Percentiles rank a stretch among this genome's conserved stretches.
Conservation (phyloP, 2,329 filamentous ascomycete species). For the Aspergillus fumigatus region DNA sequence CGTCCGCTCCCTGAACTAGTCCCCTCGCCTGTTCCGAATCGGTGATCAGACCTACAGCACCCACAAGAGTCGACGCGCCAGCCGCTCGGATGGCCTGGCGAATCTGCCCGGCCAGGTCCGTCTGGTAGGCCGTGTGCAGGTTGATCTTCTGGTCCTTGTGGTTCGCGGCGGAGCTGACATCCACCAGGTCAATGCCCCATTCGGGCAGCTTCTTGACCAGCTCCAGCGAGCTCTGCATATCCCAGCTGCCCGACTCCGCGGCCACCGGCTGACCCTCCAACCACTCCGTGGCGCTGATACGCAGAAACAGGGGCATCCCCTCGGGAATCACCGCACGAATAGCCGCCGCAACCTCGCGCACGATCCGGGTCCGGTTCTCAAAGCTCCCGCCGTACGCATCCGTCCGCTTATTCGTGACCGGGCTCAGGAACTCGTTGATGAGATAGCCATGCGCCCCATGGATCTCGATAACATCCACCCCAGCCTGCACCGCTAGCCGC, state of each 20-base stretch:
- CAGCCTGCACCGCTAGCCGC: constrained; percentile 58
- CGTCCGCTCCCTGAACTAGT: constrained; percentile 39
- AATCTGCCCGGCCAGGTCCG: constrained; percentile 45
- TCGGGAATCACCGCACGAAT: constrained; percentile 59
- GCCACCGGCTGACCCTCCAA: constrained; percentile 47
- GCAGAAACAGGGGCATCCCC: constrained; percentile 65
- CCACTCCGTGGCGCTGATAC: constrained; percentile 70
- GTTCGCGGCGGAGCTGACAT: constrained; percentile 45
- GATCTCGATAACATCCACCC: constrained; percentile 73
- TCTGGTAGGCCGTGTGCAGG: constrained; percentile 47
- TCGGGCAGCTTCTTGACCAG: constrained; percentile 39
- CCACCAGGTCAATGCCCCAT: constrained; percentile 42
- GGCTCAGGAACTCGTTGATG: constrained; percentile 64
- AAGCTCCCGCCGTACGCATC: constrained; percentile 49
- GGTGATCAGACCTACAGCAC: constrained; percentile 52
- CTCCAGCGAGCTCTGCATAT: constrained; percentile 34
- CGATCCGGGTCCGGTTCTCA: constrained; percentile 62
- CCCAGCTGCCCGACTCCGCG: constrained; percentile 33
- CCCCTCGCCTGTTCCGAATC: constrained; percentile 48
- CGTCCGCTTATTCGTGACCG: constrained; percentile 62
- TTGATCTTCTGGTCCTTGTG: constrained; percentile 43
- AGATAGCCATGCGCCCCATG: constrained; percentile 77
- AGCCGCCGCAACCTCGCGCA: constrained; percentile 60
- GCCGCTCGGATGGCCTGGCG: constrained; percentile 35
- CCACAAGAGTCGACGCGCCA: constrained; percentile 43